phyloP scores from a whole-genome alignment of 805 yeast species.

The Wickerhamiella dianesei region DNA sequence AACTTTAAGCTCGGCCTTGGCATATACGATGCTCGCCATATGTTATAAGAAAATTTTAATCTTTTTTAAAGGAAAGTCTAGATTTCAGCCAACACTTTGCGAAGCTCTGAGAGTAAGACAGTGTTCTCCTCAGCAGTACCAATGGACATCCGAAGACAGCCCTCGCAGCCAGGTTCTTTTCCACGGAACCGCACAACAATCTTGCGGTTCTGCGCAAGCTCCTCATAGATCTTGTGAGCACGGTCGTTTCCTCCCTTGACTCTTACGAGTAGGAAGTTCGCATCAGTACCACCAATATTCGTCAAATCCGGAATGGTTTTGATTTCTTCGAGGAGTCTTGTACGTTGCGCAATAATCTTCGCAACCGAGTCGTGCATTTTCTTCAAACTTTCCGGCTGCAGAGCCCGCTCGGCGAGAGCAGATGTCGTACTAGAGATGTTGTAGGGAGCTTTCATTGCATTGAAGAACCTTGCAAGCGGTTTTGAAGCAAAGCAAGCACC shows the following conservation, averaged over 20 bases:
- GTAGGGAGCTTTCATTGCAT: constrained; percentile 92
- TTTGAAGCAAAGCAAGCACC: constrained; percentile 63
- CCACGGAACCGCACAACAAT: constrained; percentile 92
- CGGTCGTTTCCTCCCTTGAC: constrained; percentile 51
- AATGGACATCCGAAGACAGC: constrained; percentile 74
- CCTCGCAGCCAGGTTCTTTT: constrained; percentile 73
- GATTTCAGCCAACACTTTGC: constrained; percentile 15
- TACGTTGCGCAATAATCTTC: constrained; percentile 43
- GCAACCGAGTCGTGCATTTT: constrained; percentile 45
- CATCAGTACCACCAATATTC: constrained; percentile 67
- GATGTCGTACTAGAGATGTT: constrained; percentile 77
- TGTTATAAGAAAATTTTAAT: too few species aligned
- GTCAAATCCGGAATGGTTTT: constrained; percentile 52
- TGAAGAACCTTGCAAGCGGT: constrained; percentile 52
- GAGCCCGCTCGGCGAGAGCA: constrained; percentile 60
- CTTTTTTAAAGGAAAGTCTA: not conserved
- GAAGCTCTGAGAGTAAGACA: constrained; percentile 38
- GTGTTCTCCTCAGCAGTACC: constrained; percentile 73
- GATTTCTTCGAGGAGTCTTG: constrained; percentile 38
- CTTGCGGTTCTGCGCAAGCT: constrained; percentile 54
- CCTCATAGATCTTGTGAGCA: constrained; percentile 54
- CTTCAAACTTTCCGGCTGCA: constrained; percentile 41
- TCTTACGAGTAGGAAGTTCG: constrained; percentile 72
- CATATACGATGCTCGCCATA: not conserved
- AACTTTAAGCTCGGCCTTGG: not conserved